These are phyloP conservation scores for Leucocoprinus leucothites DNA, from an alignment of 768 basidiomycete genomes.

Conservation along the genomic window DNA sequence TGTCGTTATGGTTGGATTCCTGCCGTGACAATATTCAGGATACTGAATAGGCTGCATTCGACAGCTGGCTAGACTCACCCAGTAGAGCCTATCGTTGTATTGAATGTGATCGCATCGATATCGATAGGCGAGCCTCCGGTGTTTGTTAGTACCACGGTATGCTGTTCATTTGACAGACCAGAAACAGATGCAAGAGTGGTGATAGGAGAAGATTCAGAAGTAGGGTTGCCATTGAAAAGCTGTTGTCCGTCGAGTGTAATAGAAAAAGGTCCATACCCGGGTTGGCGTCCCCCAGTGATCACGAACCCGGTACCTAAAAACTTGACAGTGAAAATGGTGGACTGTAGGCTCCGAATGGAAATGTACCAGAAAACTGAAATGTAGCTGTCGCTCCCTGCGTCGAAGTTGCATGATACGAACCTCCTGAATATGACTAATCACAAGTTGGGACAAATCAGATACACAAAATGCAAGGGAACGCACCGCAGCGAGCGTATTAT, in stretches of 20 bases:
- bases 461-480: slow-evolving; percentile 13
- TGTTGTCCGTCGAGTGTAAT: slow-evolving; percentile 42
- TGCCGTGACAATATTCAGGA: slow-evolving; percentile 13
- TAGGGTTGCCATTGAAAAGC: slow-evolving; percentile 31
- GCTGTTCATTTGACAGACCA: slow-evolving; percentile 40
- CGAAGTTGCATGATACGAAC: slow-evolving; percentile 42
- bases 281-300: slow-evolving; percentile 44
- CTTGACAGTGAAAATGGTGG: neutral
- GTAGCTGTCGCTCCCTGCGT: slow-evolving; percentile 45
- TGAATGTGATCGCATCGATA: slow-evolving; percentile 46
- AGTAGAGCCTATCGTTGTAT: slow-evolving; percentile 33
- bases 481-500: slow-evolving; percentile 37
- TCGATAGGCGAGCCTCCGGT: slow-evolving; percentile 43
- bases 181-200: slow-evolving; percentile 38
- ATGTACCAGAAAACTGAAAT: slow-evolving; percentile 46
- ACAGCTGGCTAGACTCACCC: slow-evolving; percentile 26
- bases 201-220: slow-evolving; percentile 29
- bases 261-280: slow-evolving; percentile 45
- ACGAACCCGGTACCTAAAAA: slow-evolving; percentile 46
- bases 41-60: neutral
- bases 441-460: neutral
- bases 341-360: neutral
- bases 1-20: slow-evolving; percentile 24
- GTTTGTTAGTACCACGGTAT: slow-evolving; percentile 46
- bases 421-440: slow-evolving; percentile 39